phyloP scores from a whole-genome alignment of 768 basidiomycete species.

The Baorangia bicolor region DNA sequence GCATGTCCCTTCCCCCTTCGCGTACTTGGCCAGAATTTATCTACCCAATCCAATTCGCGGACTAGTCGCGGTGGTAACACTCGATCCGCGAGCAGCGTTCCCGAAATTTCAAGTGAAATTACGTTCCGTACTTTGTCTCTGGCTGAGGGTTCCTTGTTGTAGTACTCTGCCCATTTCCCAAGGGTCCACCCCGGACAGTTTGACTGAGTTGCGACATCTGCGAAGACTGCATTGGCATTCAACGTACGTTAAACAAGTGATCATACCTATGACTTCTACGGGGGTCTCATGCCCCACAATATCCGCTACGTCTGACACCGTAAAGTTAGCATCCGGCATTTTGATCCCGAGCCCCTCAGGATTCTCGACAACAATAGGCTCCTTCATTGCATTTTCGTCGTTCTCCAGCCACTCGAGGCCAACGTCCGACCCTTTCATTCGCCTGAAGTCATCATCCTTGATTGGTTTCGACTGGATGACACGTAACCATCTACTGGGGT shows the following conservation, averaged over 20 bases:
- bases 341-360: slow-evolving; percentile 87
- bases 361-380: slow-evolving; percentile 78
- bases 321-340: slow-evolving; percentile 73
- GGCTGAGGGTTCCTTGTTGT: slow-evolving; percentile 58
- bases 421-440: slow-evolving; percentile 67
- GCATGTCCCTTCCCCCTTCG: slow-evolving; percentile 68
- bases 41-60: slow-evolving; percentile 94
- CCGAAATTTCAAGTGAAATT: slow-evolving; percentile 92
- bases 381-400: slow-evolving; percentile 71
- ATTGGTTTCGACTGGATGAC: slow-evolving; percentile 69
- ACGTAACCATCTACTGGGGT: slow-evolving; percentile 61
- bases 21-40: slow-evolving; percentile 87
- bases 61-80: slow-evolving; percentile 83
- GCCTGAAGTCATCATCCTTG: slow-evolving; percentile 59
- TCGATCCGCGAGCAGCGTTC: slow-evolving; percentile 73
- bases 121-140: slow-evolving; percentile 93
- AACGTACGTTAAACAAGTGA: not conserved
- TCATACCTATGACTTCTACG: slow-evolving; percentile 88
- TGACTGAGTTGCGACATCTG: slow-evolving; percentile 88
- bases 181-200: slow-evolving; percentile 87
- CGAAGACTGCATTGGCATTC: slow-evolving; percentile 1
- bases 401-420: slow-evolving; percentile 70
- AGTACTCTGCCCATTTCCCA: slow-evolving; percentile 88
- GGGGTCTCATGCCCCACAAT: slow-evolving; percentile 75
- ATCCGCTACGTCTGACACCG: slow-evolving; percentile 78